A percentile compares a stretch with the other conserved stretches of the same genome.
Conservation (phyloP, 352 stramenopile genomes). For the Globisporangium echinulatum region DNA sequence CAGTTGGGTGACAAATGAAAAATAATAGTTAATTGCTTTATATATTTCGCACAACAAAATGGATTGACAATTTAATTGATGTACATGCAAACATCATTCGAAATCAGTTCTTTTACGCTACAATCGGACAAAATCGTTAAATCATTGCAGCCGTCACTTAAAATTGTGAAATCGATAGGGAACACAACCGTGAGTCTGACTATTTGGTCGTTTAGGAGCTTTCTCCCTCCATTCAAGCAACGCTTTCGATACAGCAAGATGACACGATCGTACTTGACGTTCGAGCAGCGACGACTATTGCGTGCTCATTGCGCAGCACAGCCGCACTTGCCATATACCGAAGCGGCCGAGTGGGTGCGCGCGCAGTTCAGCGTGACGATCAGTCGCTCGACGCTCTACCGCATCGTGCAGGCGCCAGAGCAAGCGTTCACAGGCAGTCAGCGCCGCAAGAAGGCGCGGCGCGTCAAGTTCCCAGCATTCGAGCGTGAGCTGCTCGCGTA, state of each 20-base stretch:
- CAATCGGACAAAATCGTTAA: too few relatives aligned
- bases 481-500: slow-evolving; percentile 29
- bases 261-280: slow-evolving; percentile 19
- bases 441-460: slow-evolving; percentile 26
- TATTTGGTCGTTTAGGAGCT: too few relatives aligned
- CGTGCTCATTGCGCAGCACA: slow-evolving; percentile 27
- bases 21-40: too few relatives aligned
- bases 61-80: too few relatives aligned
- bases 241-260: background rate
- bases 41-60: too few relatives aligned
- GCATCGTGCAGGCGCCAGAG: slow-evolving; percentile 27
- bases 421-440: slow-evolving; percentile 20
- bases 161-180: too few relatives aligned
- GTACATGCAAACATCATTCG: too few relatives aligned
- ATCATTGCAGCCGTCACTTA: too few relatives aligned
- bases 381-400: slow-evolving; percentile 40
- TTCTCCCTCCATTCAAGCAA: too few relatives aligned
- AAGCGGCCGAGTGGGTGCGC: slow-evolving; percentile 28
- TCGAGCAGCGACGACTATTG: slow-evolving; percentile 35
- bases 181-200: too few relatives aligned
- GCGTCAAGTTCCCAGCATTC: slow-evolving; percentile 39
- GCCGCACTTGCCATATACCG: slow-evolving; percentile 21
- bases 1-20: too few relatives aligned
- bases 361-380: slow-evolving; percentile 24
- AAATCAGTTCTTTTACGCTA: too few relatives aligned